These are phyloP conservation scores for Aspergillus hiratsukae DNA, from an alignment of 2,329 filamentous ascomycete species.

Conservation along the genomic window DNA sequence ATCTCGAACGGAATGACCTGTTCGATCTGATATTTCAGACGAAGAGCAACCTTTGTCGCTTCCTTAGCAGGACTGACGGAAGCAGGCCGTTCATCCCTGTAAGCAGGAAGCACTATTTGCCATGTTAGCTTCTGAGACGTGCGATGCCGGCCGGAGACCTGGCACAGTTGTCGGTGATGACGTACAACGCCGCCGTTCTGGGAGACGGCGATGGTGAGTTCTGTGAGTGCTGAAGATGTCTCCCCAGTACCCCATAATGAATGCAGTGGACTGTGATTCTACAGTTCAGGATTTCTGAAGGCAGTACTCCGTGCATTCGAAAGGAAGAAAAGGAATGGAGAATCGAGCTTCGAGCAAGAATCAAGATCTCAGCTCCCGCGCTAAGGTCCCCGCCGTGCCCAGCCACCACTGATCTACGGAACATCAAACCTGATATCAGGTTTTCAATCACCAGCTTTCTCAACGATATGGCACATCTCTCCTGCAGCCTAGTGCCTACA, in stretches of 20 bases:
- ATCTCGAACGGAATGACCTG: slow-evolving; percentile 87
- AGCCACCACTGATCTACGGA: background rate
- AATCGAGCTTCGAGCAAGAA: background rate
- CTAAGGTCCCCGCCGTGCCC: background rate
- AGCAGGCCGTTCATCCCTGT: slow-evolving; percentile 37
- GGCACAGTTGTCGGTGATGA: slow-evolving; percentile 13
- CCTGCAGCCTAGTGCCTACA: too few species aligned
- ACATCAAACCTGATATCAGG: too few species aligned
- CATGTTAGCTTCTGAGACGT: slow-evolving; percentile 12
- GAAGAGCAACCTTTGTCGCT: slow-evolving; percentile 84
- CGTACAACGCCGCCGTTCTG: slow-evolving; percentile 41
- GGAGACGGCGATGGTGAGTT: slow-evolving; percentile 25
- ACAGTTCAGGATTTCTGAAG: background rate
- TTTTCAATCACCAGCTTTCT: too few species aligned
- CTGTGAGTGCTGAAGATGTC: slow-evolving; percentile 28
- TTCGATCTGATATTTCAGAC: slow-evolving; percentile 86
- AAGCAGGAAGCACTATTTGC: slow-evolving; percentile 40
- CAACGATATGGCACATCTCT: too few species aligned
- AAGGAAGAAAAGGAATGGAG: background rate
- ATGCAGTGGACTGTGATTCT: background rate
- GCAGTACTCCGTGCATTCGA: background rate
- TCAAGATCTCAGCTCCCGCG: background rate
- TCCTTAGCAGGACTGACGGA: slow-evolving; percentile 70
- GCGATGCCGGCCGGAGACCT: slow-evolving; percentile 3
- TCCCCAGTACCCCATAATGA: slow-evolving; percentile 37